Conservation (phyloP, 768 basidiomycete species). For the Cystoderma amianthinum region DNA sequence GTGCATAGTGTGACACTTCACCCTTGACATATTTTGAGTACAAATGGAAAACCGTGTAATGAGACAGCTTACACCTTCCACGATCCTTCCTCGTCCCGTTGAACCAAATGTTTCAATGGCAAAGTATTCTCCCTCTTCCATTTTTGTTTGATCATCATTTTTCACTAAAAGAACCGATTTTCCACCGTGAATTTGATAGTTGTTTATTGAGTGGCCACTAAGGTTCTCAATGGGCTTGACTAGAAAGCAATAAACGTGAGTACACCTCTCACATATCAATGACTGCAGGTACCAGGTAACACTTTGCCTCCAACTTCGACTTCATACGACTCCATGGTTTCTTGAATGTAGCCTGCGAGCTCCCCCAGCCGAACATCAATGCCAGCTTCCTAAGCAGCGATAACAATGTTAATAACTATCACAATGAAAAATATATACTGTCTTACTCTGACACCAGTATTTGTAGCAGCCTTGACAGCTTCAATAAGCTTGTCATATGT, state of each 20-base stretch:
- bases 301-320: constrained; percentile 87
- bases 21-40: constrained; percentile 41
- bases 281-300: constrained; percentile 59
- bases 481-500: constrained; percentile 85
- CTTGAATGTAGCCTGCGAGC: constrained; percentile 87
- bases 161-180: constrained; percentile 90
- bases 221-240: constrained; percentile 94
- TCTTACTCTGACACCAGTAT: constrained; percentile 78
- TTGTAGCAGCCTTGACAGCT: constrained; percentile 91
- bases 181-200: constrained; percentile 89
- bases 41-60: background rate
- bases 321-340: constrained; percentile 98
- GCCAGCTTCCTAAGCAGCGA: constrained; percentile 71
- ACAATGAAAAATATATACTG: background rate
- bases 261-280: background rate
- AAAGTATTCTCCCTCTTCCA: constrained; percentile 99
- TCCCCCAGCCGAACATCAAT: constrained; percentile 94
- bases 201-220: constrained; percentile 89
- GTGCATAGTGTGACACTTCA: constrained; percentile 91
- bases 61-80: constrained; percentile 64
- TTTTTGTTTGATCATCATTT: constrained; percentile 86
- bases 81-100: constrained; percentile 86
- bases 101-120: constrained; percentile 99
- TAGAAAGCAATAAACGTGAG: constrained; percentile 22
- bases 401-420: constrained; percentile 1